Conservation (phyloP, 345 rosid species). For the Schrenkiella parvula region DNA sequence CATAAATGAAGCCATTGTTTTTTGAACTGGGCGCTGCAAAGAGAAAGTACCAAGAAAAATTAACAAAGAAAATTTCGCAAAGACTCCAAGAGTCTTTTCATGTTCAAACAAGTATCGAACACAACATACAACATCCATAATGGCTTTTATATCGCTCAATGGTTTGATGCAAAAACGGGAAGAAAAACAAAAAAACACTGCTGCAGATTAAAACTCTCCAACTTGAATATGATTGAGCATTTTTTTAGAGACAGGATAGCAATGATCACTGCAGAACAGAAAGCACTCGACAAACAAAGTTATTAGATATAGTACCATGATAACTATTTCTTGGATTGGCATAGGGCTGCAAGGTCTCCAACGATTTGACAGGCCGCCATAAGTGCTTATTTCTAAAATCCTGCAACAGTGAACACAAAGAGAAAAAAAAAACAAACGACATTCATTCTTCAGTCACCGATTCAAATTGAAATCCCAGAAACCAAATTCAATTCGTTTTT, state of each 20-base stretch:
- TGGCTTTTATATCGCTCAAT: not conserved
- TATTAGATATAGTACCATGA: conserved; percentile 49
- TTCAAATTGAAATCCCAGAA: not conserved
- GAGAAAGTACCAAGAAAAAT: conserved; percentile 6
- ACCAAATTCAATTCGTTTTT: not conserved
- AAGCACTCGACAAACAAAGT: not conserved
- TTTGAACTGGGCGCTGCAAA: conserved; percentile 55
- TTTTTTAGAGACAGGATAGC: not conserved
- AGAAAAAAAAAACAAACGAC: not conserved
- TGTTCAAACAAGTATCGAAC: conserved; percentile 11
- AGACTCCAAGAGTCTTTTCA: not conserved
- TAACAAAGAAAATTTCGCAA: not conserved
- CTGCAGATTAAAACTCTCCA: not conserved
- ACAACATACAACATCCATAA: not conserved
- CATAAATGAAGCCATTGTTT: conserved; percentile 74
- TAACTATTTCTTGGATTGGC: conserved; percentile 78
- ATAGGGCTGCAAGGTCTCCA: conserved; percentile 80
- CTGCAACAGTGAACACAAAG: conserved; percentile 39
- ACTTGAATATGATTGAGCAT: not conserved
- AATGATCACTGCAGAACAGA: not conserved
- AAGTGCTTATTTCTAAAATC: conserved; percentile 52
- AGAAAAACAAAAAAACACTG: not conserved
- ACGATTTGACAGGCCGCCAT: conserved; percentile 75
- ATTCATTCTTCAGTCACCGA: no score
- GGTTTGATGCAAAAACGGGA: not conserved